Evolutionary conservation across 805 yeast species (phyloP), one percentile per base, ranked within the genome.

Genomic region (Candida ascalaphidarum): DNA sequence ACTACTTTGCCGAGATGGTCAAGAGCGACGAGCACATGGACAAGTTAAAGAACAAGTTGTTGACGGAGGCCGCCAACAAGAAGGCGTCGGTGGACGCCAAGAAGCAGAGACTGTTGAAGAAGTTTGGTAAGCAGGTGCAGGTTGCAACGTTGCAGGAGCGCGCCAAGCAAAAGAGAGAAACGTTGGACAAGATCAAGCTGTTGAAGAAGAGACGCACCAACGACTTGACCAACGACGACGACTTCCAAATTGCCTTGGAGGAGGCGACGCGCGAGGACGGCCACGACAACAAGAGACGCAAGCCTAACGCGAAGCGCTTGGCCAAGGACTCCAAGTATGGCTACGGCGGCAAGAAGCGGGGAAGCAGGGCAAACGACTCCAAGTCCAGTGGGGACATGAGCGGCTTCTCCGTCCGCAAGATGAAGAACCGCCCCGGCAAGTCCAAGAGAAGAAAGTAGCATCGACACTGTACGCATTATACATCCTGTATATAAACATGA

Each of bases 21-120:
- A 92, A 92, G 64, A 79, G 88, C 30, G 98, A 92, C 56, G 96
- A 85, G 55, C 99, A 92, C 58, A 92, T 92, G 98, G 96, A 85
- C 49, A 83, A 76, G 58, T 71, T 92, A 50, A 86, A 84, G 67
- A 61, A 66, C 47, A 85, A 83, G 58, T 68, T 89, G 43, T 67
- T 86, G 24, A 70, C 74, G 39, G 96, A 85, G 52, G 81, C 80
- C 17, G 68, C 79, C 32, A 81, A 80, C 53, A 84, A 84, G 74
- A 82, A 81, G 58, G 95, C 95, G 1, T 70, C 86, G 30, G 89
- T 83, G 58, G 96, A 86, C 30, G 95, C 96, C 17, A 82, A 83
- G 65, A 81, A 81, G 58, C 97, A 89, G 66, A 77, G 98, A 60
- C 79, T 81, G 39, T 73, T 89, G 54, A 89, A 89, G 80, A 89